Percentiles rank a stretch among this genome's conserved stretches.
Evolutionary conservation across 2,329 filamentous ascomycete species (phyloP).

Genomic region (Hansfordia pulvinata): DNA sequence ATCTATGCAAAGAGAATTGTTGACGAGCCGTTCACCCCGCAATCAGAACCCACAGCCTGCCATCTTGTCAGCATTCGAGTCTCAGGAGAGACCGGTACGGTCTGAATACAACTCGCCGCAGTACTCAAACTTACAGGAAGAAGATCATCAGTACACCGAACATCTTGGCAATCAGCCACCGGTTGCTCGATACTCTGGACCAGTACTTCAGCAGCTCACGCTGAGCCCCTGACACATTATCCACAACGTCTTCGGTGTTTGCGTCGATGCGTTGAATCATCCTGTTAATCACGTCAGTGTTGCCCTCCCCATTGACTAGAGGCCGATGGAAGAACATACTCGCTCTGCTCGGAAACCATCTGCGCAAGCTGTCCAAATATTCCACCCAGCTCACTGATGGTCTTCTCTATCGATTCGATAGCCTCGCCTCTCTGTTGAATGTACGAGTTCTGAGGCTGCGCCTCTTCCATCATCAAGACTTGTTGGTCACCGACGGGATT

Average conservation of each 20-base stretch:
- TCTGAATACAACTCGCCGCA: background rate
- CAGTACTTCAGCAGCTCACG: constrained; percentile 94
- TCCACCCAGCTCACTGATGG: constrained; percentile 79
- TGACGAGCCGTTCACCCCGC: constrained; percentile 25
- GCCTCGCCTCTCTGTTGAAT: constrained; percentile 90
- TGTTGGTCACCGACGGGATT: constrained; percentile 82
- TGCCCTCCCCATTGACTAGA: background rate
- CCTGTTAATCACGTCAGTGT: constrained; percentile 29
- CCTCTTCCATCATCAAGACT: constrained; percentile 86
- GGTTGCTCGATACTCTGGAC: constrained; percentile 83
- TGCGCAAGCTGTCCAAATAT: constrained; percentile 91
- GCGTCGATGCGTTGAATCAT: constrained; percentile 97
- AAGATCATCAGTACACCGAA: constrained; percentile 91
- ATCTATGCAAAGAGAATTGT: too few species aligned
- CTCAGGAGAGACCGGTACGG: too few species aligned
- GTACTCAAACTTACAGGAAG: constrained; percentile 43
- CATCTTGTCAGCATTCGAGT: too few species aligned
- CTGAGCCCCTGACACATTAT: constrained; percentile 96
- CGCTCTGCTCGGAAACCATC: constrained; percentile 95
- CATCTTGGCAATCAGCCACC: constrained; percentile 84
- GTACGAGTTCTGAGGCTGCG: constrained; percentile 72
- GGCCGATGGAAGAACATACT: constrained; percentile 2
- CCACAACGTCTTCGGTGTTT: constrained; percentile 94
- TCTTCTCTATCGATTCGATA: constrained; percentile 92
- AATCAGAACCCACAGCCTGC: constrained; percentile 55